A percentile compares a stretch with the other conserved stretches of the same genome.
phyloP scores from a whole-genome alignment of 106 monocot genomes.

The Ottelia alismoides region DNA sequence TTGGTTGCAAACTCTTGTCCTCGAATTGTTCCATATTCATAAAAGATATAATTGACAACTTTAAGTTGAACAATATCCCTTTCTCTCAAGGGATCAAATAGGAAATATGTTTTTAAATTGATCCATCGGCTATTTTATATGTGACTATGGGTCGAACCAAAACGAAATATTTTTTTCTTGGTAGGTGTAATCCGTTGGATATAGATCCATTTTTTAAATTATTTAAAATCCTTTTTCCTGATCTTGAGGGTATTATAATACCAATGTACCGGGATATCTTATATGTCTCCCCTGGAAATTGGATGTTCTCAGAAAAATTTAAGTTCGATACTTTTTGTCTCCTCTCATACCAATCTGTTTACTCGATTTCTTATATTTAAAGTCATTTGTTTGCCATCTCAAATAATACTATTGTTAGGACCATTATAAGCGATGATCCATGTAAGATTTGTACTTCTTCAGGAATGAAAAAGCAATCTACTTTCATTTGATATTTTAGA shows the following conservation, averaged over 20 bases:
- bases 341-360: not conserved
- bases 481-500: conserved; percentile 1
- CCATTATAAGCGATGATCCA: not conserved
- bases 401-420: not conserved
- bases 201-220: not conserved
- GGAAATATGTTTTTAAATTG: not conserved
- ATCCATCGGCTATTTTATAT: not conserved
- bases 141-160: not conserved
- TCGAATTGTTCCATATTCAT: too few relatives aligned
- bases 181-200: not conserved
- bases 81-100: too few relatives aligned
- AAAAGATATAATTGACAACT: too few relatives aligned
- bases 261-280: too few relatives aligned
- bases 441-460: not conserved
- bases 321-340: not conserved
- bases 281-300: not conserved
- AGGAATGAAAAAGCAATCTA: not conserved
- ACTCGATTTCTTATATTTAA: not conserved
- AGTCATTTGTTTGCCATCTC: not conserved
- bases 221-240: not conserved
- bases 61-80: too few relatives aligned
- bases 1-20: too few relatives aligned
- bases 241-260: not conserved
- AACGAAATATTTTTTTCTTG: conserved; percentile 1
- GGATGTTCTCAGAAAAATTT: not conserved